Conservation (phyloP, 495 filamentous ascomycete genomes). For the Podospora fimiseda region DNA sequence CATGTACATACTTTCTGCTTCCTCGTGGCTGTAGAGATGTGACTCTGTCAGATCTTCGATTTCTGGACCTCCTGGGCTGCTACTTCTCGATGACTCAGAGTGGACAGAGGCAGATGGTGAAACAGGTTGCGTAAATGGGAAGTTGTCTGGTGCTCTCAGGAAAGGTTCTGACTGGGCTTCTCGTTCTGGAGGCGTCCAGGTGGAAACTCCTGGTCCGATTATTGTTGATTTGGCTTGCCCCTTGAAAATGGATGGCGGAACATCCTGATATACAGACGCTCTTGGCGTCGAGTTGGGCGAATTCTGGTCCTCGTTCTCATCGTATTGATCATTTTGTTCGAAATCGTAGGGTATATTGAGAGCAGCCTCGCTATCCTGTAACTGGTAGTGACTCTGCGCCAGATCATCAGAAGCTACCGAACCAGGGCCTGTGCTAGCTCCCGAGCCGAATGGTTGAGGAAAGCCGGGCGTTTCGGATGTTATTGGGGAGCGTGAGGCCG, state of each 20-base stretch:
- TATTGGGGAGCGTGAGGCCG: slow-evolving; percentile 41
- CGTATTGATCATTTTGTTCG: slow-evolving; percentile 20
- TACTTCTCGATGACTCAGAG: slow-evolving; percentile 23
- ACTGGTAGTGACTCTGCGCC: slow-evolving; percentile 24
- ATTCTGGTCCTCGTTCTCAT: slow-evolving; percentile 10
- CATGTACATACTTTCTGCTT: slow-evolving; percentile 96
- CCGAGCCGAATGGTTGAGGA: slow-evolving; percentile 6
- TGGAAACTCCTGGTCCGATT: slow-evolving; percentile 14
- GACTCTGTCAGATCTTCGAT: slow-evolving; percentile 59
- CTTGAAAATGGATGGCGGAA: slow-evolving; percentile 2
- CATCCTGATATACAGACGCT: slow-evolving; percentile 31
- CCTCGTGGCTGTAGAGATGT: slow-evolving; percentile 78
- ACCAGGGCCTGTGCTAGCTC: slow-evolving; percentile 15
- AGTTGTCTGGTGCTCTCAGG: slow-evolving; percentile 19
- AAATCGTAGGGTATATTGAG: slow-evolving; percentile 46
- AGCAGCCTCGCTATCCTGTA: slow-evolving; percentile 43
- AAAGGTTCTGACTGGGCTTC: slow-evolving; percentile 35
- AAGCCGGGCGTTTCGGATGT: slow-evolving; percentile 17
- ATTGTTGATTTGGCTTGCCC: slow-evolving; percentile 33
- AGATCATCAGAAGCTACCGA: slow-evolving; percentile 21
- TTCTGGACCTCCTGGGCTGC: slow-evolving; percentile 9
- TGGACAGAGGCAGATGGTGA: slow-evolving; percentile 17
- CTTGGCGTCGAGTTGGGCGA: slow-evolving; percentile 43
- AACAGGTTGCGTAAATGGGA: slow-evolving; percentile 9
- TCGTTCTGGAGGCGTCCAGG: slow-evolving; percentile 27